Percentiles rank a stretch among this genome's conserved stretches.
These are phyloP conservation scores for Daldinia grandis DNA, from an alignment of 495 filamentous ascomycete species.

Conservation along the genomic window DNA sequence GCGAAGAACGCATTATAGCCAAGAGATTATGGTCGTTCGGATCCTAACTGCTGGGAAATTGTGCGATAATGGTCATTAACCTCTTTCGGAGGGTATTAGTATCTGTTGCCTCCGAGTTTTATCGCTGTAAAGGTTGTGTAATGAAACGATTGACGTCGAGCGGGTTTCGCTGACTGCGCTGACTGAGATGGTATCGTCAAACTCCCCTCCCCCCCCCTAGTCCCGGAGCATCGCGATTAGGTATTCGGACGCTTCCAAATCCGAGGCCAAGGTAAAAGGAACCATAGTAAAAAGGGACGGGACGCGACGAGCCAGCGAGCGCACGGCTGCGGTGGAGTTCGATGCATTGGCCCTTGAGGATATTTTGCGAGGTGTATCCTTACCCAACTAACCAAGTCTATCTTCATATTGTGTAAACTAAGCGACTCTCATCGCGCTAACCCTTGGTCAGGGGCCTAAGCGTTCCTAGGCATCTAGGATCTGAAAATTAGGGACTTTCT, in stretches of 20 bases:
- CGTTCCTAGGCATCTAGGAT: constrained; percentile 8
- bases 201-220: background rate
- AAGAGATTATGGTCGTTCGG: constrained; percentile 32
- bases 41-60: constrained; percentile 42
- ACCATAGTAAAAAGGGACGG: constrained; percentile 27
- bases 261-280: constrained; percentile 26
- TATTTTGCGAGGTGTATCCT: constrained; percentile 17
- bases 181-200: constrained; percentile 24
- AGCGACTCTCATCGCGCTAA: constrained; percentile 18
- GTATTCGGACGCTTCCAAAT: constrained; percentile 25
- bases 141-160: constrained; percentile 23
- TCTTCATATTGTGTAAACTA: background rate
- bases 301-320: constrained; percentile 25
- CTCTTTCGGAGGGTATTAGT: constrained; percentile 19
- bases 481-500: constrained; percentile 29
- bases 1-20: constrained; percentile 31
- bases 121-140: constrained; percentile 16
- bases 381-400: constrained; percentile 16
- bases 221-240: constrained; percentile 6
- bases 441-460: constrained; percentile 20
- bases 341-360: constrained; percentile 5
- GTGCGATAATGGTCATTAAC: constrained; percentile 28
- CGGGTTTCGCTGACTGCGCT: constrained; percentile 23
- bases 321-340: constrained; percentile 32
- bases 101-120: constrained; percentile 25